Evolutionary conservation across 495 filamentous ascomycete genomes (phyloP).

Genomic region (Melanomma pulvis-pyrius): DNA sequence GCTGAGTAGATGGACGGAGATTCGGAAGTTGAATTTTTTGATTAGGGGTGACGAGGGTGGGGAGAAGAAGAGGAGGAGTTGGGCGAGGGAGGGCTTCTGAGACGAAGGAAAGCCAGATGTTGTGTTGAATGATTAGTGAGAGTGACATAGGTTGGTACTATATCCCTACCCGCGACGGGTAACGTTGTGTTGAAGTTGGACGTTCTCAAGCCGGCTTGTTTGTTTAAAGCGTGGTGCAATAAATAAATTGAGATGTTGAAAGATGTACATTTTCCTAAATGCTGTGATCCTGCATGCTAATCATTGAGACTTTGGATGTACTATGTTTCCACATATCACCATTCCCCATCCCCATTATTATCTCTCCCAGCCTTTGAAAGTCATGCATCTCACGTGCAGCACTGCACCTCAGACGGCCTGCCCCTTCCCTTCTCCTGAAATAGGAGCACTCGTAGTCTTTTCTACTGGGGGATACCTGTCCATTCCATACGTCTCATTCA

Average conservation of each 20-base stretch:
- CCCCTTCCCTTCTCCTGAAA: too few species aligned
- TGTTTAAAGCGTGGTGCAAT: too few species aligned
- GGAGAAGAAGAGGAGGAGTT: conserved; percentile 17
- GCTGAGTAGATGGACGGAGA: conserved; percentile 69
- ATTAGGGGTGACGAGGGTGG: conserved; percentile 46
- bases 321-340: background rate
- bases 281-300: background rate
- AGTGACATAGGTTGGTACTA: too few species aligned
- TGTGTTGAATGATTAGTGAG: too few species aligned
- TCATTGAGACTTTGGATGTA: background rate
- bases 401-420: too few species aligned
- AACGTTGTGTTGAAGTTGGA: background rate
- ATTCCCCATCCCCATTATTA: background rate
- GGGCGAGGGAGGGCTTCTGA: background rate
- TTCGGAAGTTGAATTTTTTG: conserved; percentile 66
- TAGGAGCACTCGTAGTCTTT: background rate
- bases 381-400: too few species aligned
- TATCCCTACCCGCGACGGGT: too few species aligned
- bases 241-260: background rate
- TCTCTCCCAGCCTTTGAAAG: too few species aligned
- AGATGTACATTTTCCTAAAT: background rate
- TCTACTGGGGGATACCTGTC: conserved; percentile 53
- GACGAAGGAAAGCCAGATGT: too few species aligned
- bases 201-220: too few species aligned
- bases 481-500: conserved; percentile 70